phyloP scores from a whole-genome alignment of 1,284 basidiomycete genomes.

The Ustilago tritici region DNA sequence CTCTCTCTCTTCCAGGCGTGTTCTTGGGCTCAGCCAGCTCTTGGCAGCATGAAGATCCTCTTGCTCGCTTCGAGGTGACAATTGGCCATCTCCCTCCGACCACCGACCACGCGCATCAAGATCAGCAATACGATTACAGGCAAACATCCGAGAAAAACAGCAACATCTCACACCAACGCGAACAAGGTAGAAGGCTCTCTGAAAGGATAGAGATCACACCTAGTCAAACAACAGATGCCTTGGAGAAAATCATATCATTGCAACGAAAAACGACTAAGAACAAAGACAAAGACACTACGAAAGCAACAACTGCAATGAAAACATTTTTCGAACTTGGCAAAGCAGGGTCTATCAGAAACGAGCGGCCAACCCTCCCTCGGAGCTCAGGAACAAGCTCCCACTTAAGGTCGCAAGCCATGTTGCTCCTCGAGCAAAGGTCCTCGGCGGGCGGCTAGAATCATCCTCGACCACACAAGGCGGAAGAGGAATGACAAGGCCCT shows the following conservation, averaged over 20 bases:
- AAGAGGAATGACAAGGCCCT: constrained; percentile 50
- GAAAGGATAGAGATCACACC: not conserved
- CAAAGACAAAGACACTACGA: constrained; percentile 11
- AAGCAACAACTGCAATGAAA: constrained; percentile 9
- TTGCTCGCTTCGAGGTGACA: no score
- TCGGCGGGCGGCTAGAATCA: constrained; percentile 66
- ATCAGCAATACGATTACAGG: no score
- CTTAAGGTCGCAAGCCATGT: constrained; percentile 63
- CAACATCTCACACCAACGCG: no score
- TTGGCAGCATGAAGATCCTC: not conserved
- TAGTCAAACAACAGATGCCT: not conserved
- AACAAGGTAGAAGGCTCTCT: no score
- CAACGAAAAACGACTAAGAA: constrained; percentile 11
- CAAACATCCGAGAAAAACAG: no score
- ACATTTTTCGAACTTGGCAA: constrained; percentile 17
- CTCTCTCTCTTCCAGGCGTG: not conserved
- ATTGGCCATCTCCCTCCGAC: no score
- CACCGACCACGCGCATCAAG: no score
- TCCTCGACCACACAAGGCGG: constrained; percentile 13
- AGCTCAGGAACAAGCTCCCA: constrained; percentile 65
- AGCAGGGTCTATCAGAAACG: constrained; percentile 64
- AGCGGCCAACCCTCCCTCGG: constrained; percentile 66
- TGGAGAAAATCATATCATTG: constrained; percentile 20
- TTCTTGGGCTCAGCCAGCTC: not conserved
- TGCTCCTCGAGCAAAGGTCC: constrained; percentile 65